Evolutionary conservation across 257 asterid genomes (phyloP).

Genomic region (Lantana camara): DNA sequence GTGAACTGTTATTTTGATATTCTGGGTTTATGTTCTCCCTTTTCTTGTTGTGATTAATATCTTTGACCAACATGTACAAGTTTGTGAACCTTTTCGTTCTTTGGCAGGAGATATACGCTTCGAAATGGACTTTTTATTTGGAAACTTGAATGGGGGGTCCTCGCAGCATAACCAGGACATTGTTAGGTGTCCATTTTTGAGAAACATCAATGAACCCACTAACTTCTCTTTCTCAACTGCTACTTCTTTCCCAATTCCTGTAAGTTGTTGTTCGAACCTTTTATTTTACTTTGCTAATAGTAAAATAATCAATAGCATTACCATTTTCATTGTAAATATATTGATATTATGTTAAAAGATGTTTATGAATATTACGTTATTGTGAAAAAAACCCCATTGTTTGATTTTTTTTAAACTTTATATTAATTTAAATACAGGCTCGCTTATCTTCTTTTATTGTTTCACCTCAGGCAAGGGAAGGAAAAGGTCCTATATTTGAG

Average conservation of each 20-base stretch:
- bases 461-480: conserved; percentile 52
- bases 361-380: no score
- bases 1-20: not conserved
- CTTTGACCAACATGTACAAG: not conserved
- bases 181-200: conserved; percentile 84
- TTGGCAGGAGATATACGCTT: conserved; percentile 49
- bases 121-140: conserved; percentile 67
- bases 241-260: conserved; percentile 59
- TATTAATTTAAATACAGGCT: no score
- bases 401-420: no score
- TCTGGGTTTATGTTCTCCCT: not conserved
- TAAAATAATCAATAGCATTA: no score
- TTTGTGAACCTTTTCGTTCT: conserved; percentile 14
- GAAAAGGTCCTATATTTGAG: conserved; percentile 91
- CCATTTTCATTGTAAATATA: no score
- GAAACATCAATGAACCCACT: conserved; percentile 88
- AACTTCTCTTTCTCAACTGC: conserved; percentile 76
- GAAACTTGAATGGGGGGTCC: conserved; percentile 58
- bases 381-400: no score
- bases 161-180: conserved; percentile 56
- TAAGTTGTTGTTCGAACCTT: conserved; percentile 36
- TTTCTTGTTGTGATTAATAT: not conserved
- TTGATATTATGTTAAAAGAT: no score
- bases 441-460: conserved; percentile 13
- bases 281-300: conserved; percentile 20